Conservation (phyloP, 2,329 filamentous ascomycete species). For the Colletotrichum sojae region DNA sequence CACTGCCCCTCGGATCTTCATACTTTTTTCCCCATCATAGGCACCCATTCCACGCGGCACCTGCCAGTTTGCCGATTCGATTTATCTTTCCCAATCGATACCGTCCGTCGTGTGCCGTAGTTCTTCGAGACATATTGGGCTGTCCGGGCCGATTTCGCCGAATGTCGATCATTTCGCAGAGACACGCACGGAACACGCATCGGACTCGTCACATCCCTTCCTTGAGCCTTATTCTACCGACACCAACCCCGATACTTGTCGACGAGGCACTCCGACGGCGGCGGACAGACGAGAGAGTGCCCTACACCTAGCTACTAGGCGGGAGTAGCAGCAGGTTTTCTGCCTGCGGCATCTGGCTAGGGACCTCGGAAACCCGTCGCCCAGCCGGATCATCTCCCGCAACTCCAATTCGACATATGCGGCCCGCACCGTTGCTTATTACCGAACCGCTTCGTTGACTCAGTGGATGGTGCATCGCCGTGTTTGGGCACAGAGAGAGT, state of each 20-base stretch:
- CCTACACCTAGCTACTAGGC: background rate
- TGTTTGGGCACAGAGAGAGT: too few species aligned
- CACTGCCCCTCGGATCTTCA: conserved; percentile 9
- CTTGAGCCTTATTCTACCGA: background rate
- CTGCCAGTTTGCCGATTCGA: background rate
- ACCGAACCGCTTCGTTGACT: background rate
- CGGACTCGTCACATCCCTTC: background rate
- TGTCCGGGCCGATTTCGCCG: conserved; percentile 23
- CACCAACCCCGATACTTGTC: background rate
- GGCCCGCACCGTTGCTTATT: background rate
- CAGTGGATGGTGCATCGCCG: background rate
- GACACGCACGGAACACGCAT: background rate
- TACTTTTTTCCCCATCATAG: background rate
- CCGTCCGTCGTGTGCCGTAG: background rate
- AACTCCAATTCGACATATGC: background rate
- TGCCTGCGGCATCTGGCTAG: conserved; percentile 3
- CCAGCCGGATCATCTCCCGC: conserved; percentile 6
- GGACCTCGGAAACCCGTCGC: conserved; percentile 2
- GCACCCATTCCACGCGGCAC: background rate
- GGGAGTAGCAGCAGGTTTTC: background rate
- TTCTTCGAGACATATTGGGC: conserved; percentile 7
- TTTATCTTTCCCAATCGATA: conserved; percentile 6
- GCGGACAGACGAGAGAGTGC: background rate
- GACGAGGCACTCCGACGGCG: background rate
- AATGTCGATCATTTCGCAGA: conserved; percentile 8